Conservation (phyloP, 2,329 filamentous ascomycete genomes). For the Aureobasidium mangrovei region DNA sequence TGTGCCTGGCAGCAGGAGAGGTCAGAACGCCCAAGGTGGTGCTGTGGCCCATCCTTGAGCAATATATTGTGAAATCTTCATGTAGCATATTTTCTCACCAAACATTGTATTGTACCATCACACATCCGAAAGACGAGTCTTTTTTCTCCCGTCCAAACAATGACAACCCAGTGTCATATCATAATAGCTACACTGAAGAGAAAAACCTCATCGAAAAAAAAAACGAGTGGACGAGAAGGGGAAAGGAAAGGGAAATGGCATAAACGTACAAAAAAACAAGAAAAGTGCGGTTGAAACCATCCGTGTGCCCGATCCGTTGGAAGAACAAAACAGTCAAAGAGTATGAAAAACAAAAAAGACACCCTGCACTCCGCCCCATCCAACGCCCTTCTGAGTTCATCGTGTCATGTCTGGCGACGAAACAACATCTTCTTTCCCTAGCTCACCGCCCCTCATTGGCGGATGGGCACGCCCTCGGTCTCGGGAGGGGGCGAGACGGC, state of each 20-base stretch:
- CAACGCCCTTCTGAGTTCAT: not conserved
- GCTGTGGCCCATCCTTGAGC: constrained; percentile 29
- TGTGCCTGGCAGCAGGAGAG: constrained; percentile 26
- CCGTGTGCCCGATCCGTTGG: not conserved
- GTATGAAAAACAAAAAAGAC: not conserved
- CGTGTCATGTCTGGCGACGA: not conserved
- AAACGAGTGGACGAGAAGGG: not conserved
- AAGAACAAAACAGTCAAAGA: not conserved
- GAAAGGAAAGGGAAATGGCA: not conserved
- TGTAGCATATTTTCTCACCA: constrained; percentile 1
- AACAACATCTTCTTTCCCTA: not conserved
- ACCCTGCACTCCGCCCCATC: not conserved
- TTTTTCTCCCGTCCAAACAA: not conserved
- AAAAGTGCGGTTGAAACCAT: not conserved
- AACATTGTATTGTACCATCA: not conserved
- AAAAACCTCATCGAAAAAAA: not conserved
- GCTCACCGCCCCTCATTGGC: constrained; percentile 3
- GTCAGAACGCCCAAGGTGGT: constrained; percentile 31
- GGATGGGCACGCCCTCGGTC: constrained; percentile 16
- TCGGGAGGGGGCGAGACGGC: constrained; percentile 15
- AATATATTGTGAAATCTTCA: not conserved
- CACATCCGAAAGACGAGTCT: not conserved
- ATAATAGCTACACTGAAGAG: constrained; percentile 7
- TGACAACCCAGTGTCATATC: not conserved
- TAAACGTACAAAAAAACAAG: not conserved